These are phyloP conservation scores for Fraxinus sp. DNA, from an alignment of 305 asterid genomes.

Conservation along the genomic window DNA sequence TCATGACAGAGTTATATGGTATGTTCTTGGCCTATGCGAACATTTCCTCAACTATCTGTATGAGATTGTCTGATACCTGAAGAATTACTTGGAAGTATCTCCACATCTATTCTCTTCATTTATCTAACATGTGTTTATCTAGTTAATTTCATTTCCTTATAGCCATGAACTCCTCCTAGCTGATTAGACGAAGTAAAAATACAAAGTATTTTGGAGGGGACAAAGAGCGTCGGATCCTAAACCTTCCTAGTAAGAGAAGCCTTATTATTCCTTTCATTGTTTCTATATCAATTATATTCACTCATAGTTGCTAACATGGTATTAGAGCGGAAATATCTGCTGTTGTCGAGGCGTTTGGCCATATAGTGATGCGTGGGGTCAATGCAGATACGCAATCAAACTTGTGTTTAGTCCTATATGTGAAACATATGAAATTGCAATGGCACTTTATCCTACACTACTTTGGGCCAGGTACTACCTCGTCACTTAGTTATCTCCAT, in stretches of 20 bases:
- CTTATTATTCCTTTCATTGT: neutral
- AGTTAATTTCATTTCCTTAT: neutral
- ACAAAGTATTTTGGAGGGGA: neutral
- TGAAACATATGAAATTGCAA: neutral
- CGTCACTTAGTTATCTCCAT: neutral
- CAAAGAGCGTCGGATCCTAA: neutral
- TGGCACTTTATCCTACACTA: neutral
- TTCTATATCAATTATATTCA: neutral
- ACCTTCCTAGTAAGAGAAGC: neutral
- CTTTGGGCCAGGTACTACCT: neutral
- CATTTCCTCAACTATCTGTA: neutral
- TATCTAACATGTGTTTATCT: neutral
- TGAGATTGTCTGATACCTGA: neutral
- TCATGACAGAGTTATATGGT: constrained; percentile 22
- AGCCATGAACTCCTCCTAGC: neutral
- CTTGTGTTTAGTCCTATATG: neutral
- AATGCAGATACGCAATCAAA: neutral
- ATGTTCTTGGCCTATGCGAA: constrained; percentile 5
- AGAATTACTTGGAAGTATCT: neutral
- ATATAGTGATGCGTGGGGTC: neutral
- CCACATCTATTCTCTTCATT: neutral
- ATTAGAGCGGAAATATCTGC: neutral
- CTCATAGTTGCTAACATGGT: neutral
- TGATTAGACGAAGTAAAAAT: neutral
- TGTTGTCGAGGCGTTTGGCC: neutral